phyloP scores from a whole-genome alignment of 2,329 filamentous ascomycete species.

The Exophiala oligosperma region DNA sequence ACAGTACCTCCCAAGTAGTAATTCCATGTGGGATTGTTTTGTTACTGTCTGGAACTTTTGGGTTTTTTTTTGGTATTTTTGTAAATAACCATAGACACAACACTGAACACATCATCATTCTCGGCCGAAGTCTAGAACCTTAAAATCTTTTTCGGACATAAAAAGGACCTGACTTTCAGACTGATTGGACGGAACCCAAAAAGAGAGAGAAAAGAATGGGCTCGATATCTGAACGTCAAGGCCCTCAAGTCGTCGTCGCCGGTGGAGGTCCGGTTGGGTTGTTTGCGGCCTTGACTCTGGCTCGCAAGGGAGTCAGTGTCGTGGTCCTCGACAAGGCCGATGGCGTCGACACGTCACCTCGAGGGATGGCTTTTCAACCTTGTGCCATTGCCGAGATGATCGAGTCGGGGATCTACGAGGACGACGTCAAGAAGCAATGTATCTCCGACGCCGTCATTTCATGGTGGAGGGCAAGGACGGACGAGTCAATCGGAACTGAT shows the following conservation, averaged over 20 bases:
- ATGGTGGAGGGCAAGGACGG: neutral
- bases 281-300: constrained; percentile 31
- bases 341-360: constrained; percentile 1
- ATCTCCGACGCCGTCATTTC: constrained; percentile 6
- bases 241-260: constrained; percentile 21
- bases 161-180: too few species aligned
- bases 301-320: neutral
- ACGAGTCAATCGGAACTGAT: constrained; percentile 21
- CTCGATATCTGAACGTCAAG: neutral
- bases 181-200: too few species aligned
- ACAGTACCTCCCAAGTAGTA: too few species aligned
- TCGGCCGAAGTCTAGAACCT: too few species aligned
- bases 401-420: constrained; percentile 1
- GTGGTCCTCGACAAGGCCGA: neutral
- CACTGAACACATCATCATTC: too few species aligned
- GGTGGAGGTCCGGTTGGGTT: constrained; percentile 36
- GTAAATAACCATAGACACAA: too few species aligned
- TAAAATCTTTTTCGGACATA: too few species aligned
- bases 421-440: constrained; percentile 5
- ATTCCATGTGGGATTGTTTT: too few species aligned
- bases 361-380: constrained; percentile 13
- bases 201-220: neutral
- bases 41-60: too few species aligned
- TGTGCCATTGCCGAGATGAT: constrained; percentile 4
- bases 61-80: too few species aligned